Conservation (phyloP, 228 moss, liverwort and hornwort genomes). For the Sphagnum magellanicum region DNA sequence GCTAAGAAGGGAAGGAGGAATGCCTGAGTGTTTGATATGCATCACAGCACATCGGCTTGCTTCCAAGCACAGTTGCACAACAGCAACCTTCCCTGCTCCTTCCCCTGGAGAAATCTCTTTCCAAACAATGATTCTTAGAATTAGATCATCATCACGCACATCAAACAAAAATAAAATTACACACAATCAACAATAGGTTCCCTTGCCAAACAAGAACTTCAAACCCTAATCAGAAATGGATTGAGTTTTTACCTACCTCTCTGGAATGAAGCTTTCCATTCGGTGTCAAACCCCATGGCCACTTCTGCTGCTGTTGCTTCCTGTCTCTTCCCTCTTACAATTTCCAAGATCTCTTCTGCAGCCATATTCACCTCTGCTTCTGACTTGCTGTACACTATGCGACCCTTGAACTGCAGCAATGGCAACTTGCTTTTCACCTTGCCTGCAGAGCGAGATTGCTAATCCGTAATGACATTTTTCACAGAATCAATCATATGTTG, state of each 20-base stretch:
- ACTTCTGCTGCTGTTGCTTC: constrained; percentile 20
- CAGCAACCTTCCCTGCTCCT: constrained; percentile 52
- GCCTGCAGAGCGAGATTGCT: neutral
- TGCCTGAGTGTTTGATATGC: constrained; percentile 63
- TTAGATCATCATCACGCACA: neutral
- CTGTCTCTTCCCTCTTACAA: constrained; percentile 28
- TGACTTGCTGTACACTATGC: constrained; percentile 72
- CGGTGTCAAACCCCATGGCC: constrained; percentile 67
- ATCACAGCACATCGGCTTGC: constrained; percentile 68
- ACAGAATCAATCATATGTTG: neutral
- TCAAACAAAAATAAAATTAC: neutral
- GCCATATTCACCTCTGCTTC: constrained; percentile 55
- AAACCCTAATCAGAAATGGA: neutral
- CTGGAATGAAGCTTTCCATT: constrained; percentile 65
- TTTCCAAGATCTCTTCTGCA: constrained; percentile 42
- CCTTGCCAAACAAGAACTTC: neutral
- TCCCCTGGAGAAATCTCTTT: constrained; percentile 25
- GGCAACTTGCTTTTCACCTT: constrained; percentile 33
- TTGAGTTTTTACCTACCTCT: constrained; percentile 23
- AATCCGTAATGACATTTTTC: neutral
- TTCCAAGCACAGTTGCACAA: constrained; percentile 63
- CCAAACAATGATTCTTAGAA: constrained; percentile 2
- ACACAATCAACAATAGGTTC: neutral
- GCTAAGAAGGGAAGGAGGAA: constrained; percentile 47
- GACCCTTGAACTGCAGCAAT: constrained; percentile 55